Evolutionary conservation across 2,329 filamentous ascomycete species (phyloP).

Genomic region (Lasiodiplodia citricola): DNA sequence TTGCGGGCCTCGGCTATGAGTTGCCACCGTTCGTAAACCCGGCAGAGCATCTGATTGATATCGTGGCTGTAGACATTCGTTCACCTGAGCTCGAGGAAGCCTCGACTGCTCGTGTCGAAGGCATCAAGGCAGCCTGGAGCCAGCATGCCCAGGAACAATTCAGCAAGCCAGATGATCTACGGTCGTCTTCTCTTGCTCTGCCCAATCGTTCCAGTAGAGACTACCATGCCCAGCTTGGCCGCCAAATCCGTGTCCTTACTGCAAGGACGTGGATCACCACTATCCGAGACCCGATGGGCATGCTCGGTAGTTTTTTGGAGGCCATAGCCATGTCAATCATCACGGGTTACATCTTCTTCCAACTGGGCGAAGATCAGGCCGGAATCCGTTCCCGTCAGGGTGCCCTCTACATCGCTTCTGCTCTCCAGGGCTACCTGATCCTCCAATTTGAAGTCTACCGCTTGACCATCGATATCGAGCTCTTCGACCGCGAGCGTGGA

Average conservation of each 20-base stretch:
- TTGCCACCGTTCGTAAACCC: conserved; percentile 77
- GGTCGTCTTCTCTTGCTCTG: not conserved
- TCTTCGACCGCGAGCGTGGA: conserved; percentile 76
- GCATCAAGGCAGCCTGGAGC: conserved; percentile 49
- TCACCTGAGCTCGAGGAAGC: conserved; percentile 68
- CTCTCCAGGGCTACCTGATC: conserved; percentile 77
- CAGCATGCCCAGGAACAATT: conserved; percentile 20
- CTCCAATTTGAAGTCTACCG: conserved; percentile 78
- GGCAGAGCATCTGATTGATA: conserved; percentile 76
- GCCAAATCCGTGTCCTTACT: conserved; percentile 70
- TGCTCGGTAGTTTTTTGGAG: conserved; percentile 72
- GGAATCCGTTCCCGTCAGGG: conserved; percentile 77
- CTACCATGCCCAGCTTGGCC: conserved; percentile 62
- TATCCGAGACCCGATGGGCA: conserved; percentile 76
- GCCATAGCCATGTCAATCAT: conserved; percentile 73
- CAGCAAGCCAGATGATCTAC: conserved; percentile 12
- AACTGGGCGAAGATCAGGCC: conserved; percentile 67
- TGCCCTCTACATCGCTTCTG: conserved; percentile 72
- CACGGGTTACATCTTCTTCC: conserved; percentile 64
- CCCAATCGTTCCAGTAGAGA: conserved; percentile 3
- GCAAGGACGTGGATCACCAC: conserved; percentile 73
- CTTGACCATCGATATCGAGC: conserved; percentile 73
- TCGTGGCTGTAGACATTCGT: conserved; percentile 75
- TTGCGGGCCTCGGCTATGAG: conserved; percentile 63
- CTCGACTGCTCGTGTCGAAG: conserved; percentile 65